These are phyloP conservation scores for Paramecium pentaurelia DNA, from an alignment of 73 alveolate genomes.

Conservation along the genomic window DNA sequence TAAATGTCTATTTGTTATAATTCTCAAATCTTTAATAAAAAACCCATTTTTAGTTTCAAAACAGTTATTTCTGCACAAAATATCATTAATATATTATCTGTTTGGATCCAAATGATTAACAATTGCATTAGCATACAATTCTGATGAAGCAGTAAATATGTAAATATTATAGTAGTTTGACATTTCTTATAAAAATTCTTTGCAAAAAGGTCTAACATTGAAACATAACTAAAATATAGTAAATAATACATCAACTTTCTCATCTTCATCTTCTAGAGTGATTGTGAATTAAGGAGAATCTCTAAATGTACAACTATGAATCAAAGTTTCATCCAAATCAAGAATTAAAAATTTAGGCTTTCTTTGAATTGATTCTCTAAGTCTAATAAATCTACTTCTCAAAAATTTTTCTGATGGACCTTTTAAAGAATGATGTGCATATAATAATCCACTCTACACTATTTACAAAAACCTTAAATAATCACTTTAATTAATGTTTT, in stretches of 20 bases:
- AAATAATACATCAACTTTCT: neutral
- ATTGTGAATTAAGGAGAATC: constrained; percentile 30
- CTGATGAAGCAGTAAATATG: constrained; percentile 91
- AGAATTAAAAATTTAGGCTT: neutral
- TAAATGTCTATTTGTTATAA: constrained; percentile 36
- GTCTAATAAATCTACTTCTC: constrained; percentile 7
- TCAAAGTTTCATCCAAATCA: constrained; percentile 62
- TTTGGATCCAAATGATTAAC: constrained; percentile 90
- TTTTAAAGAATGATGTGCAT: constrained; percentile 45
- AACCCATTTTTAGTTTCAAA: constrained; percentile 87
- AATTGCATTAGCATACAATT: constrained; percentile 93
- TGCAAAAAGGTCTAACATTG: constrained; percentile 86
- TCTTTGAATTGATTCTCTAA: constrained; percentile 2
- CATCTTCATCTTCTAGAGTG: neutral
- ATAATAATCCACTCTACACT: constrained; percentile 49
- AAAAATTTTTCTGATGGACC: constrained; percentile 61
- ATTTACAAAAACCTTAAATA: constrained; percentile 5
- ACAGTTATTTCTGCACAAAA: constrained; percentile 88
- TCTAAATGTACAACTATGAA: constrained; percentile 50
- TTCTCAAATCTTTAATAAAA: constrained; percentile 92
- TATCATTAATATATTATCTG: constrained; percentile 75
- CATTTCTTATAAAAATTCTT: constrained; percentile 79
- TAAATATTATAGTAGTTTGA: constrained; percentile 73
- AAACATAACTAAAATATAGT: constrained; percentile 69
- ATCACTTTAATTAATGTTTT: neutral